Evolutionary conservation across 2,329 filamentous ascomycete genomes (phyloP).

Genomic region (Colletotrichum somersetense): DNA sequence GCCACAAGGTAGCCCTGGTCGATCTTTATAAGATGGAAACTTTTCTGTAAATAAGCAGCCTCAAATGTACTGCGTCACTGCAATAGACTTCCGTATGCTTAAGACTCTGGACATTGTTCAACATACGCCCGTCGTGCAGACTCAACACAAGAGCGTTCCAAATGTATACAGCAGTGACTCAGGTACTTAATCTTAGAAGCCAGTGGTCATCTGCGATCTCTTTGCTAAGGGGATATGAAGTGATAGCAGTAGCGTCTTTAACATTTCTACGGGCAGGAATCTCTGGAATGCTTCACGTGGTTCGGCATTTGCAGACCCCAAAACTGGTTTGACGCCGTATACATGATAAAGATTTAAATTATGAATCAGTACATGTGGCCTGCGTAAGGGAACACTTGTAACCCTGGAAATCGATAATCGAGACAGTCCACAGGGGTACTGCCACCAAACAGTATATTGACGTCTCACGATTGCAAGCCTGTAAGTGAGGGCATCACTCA

Average conservation of each 20-base stretch:
- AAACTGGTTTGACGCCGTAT: background rate
- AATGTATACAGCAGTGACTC: background rate
- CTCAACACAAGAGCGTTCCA: too few species aligned
- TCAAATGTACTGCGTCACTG: too few species aligned
- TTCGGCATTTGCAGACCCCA: background rate
- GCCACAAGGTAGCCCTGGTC: too few species aligned
- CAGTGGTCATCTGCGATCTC: background rate
- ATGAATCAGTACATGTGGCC: background rate
- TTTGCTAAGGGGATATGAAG: background rate
- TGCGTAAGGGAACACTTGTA: background rate
- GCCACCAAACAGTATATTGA: background rate
- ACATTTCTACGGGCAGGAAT: background rate
- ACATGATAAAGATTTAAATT: background rate
- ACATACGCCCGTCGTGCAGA: background rate
- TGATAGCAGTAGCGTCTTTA: background rate
- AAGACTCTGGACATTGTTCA: accelerated
- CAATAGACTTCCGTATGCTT: too few species aligned
- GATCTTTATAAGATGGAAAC: background rate
- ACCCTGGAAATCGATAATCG: background rate
- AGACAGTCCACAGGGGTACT: background rate
- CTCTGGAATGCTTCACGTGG: background rate
- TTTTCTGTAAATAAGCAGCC: too few species aligned
- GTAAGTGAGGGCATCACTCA: background rate
- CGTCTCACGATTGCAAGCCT: background rate
- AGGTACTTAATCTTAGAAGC: background rate